phyloP scores from a whole-genome alignment of 2,329 filamentous ascomycete genomes.

The Pezicula rhizophila region DNA sequence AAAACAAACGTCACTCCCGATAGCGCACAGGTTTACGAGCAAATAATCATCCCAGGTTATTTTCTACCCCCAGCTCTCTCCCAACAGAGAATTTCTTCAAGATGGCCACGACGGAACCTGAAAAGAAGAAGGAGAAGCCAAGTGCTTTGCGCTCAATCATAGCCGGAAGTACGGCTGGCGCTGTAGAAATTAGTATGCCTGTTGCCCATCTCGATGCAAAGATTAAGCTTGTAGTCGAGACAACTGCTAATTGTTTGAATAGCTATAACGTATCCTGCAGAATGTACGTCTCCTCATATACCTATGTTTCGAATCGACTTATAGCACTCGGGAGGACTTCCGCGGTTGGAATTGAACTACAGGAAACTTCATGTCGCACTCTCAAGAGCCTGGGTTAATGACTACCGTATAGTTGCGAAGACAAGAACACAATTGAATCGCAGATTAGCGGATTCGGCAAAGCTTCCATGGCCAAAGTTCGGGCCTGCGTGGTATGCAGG shows the following conservation, averaged over 20 bases:
- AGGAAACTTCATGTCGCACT: neutral
- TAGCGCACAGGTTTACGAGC: neutral
- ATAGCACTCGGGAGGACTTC: neutral
- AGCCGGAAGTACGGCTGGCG: slow-evolving; percentile 88
- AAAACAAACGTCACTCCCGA: neutral
- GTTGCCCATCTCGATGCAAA: too few species aligned
- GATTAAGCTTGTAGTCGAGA: neutral
- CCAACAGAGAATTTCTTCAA: neutral
- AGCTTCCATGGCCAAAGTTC: slow-evolving; percentile 91
- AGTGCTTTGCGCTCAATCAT: slow-evolving; percentile 84
- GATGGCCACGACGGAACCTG: slow-evolving; percentile 13
- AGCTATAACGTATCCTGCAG: slow-evolving; percentile 90
- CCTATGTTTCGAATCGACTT: neutral
- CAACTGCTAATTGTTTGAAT: slow-evolving; percentile 5
- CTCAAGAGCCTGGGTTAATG: neutral
- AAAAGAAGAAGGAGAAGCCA: slow-evolving; percentile 46
- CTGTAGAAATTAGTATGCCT: slow-evolving; percentile 77
- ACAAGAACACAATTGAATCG: slow-evolving; percentile 91
- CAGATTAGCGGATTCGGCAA: slow-evolving; percentile 71
- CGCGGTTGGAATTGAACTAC: neutral
- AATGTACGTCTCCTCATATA: slow-evolving; percentile 54
- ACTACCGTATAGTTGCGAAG: slow-evolving; percentile 60
- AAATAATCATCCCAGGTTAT: neutral
- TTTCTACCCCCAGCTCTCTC: neutral
- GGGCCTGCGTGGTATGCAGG: slow-evolving; percentile 95